A percentile compares a stretch with the other conserved stretches of the same genome.
Conservation (phyloP, 1,284 basidiomycete species). For the Moniliophthora roreri region DNA sequence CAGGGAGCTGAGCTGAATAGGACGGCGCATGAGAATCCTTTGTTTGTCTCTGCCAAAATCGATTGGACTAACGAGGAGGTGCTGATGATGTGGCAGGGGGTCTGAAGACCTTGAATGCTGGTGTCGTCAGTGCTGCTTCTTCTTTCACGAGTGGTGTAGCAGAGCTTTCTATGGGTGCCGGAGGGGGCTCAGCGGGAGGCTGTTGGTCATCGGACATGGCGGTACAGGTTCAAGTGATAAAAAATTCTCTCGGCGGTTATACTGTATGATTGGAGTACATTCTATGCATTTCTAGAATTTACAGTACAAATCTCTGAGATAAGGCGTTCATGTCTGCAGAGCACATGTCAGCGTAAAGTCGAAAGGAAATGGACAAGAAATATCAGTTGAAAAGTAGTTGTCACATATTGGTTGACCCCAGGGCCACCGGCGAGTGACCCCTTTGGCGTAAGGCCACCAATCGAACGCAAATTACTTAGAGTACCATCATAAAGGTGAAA, state of each 20-base stretch:
- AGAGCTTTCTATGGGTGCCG: background rate
- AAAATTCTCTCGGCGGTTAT: no score
- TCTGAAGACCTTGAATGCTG: constrained; percentile 49
- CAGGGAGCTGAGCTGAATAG: constrained; percentile 46
- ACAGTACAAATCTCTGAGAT: background rate
- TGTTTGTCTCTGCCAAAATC: background rate
- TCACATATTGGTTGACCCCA: constrained; percentile 71
- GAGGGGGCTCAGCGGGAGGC: constrained; percentile 3
- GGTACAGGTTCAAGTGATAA: no score
- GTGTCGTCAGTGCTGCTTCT: background rate
- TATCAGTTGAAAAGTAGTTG: constrained; percentile 51
- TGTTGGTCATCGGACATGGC: background rate
- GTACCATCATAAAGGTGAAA: constrained; percentile 51
- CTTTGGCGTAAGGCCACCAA: constrained; percentile 59
- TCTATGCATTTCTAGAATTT: background rate
- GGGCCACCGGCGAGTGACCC: constrained; percentile 72
- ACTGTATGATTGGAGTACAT: no score
- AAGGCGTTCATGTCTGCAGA: background rate
- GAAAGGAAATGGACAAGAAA: constrained; percentile 11
- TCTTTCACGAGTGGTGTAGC: background rate
- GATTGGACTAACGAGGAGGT: constrained; percentile 13
- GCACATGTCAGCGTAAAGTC: constrained; percentile 13
- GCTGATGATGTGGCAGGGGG: constrained; percentile 26
- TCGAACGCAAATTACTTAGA: constrained; percentile 88
- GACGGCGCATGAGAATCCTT: background rate